Percentiles rank a stretch among this genome's conserved stretches.
These are phyloP conservation scores for Naumovozyma castellii DNA, from an alignment of 805 yeast species.

Conservation along the genomic window DNA sequence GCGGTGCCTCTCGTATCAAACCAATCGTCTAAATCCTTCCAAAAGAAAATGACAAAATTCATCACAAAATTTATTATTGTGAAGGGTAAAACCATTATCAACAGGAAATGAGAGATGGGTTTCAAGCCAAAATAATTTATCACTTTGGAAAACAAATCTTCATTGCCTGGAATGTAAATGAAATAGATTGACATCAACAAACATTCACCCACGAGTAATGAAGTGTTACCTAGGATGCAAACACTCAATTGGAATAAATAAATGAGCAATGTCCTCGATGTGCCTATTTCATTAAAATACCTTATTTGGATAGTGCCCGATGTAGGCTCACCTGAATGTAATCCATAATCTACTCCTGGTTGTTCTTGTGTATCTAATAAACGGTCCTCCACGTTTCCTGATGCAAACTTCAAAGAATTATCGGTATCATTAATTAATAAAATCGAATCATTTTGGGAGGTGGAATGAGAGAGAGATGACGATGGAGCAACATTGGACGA, in stretches of 20 bases:
- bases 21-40: conserved; percentile 19
- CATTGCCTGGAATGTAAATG: conserved; percentile 33
- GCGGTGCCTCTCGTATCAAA: background rate
- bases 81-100: conserved; percentile 28
- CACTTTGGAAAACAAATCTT: conserved; percentile 23
- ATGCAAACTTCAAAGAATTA: conserved; percentile 7
- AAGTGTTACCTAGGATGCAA: conserved; percentile 13
- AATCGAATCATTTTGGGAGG: conserved; percentile 5
- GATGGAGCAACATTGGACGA: no score
- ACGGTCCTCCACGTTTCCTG: background rate
- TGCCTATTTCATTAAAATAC: conserved; percentile 7
- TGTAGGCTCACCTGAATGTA: no score
- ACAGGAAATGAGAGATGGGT: conserved; percentile 23
- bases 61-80: conserved; percentile 14
- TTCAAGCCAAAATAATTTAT: conserved; percentile 30
- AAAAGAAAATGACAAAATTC: conserved; percentile 14
- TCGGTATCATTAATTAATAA: conserved; percentile 9
- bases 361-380: no score
- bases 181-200: conserved; percentile 33
- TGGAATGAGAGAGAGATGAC: conserved; percentile 8
- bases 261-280: conserved; percentile 6
- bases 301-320: conserved; percentile 1
- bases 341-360: no score
- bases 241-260: conserved; percentile 8
- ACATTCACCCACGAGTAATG: conserved; percentile 27